Evolutionary conservation across 2,329 filamentous ascomycete genomes (phyloP).

Genomic region (Emergomyces africanus): DNA sequence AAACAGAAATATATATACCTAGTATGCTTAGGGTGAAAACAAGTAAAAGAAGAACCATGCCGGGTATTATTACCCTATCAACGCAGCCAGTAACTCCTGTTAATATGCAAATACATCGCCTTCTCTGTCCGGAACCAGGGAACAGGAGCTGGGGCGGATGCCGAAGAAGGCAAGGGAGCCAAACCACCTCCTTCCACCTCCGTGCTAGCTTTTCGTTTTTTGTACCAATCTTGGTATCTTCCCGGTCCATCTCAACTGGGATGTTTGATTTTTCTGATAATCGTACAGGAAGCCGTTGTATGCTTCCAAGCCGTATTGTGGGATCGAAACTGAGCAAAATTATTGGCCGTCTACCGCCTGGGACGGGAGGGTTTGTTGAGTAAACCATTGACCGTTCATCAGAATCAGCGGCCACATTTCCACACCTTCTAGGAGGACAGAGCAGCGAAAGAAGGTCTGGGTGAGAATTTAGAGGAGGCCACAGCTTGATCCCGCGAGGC

Average conservation of each 20-base stretch:
- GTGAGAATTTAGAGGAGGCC: constrained; percentile 30
- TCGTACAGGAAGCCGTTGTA: constrained; percentile 4
- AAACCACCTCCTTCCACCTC: not conserved
- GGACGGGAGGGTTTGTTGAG: constrained; percentile 5
- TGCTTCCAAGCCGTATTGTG: constrained; percentile 7
- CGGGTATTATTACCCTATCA: constrained; percentile 2
- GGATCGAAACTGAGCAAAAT: constrained; percentile 12
- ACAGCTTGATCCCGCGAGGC: constrained; percentile 28
- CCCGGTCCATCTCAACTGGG: constrained; percentile 1
- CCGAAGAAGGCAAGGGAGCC: not conserved
- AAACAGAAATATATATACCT: not conserved
- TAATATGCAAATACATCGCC: constrained; percentile 9
- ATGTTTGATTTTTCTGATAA: not conserved
- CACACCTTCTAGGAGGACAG: constrained; percentile 24
- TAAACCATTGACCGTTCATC: constrained; percentile 12
- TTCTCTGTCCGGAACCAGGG: constrained; percentile 8
- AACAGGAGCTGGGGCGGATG: not conserved
- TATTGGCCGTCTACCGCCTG: constrained; percentile 7
- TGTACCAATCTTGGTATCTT: not conserved
- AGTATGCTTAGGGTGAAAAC: not conserved
- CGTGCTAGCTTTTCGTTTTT: not conserved
- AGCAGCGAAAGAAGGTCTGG: constrained; percentile 26
- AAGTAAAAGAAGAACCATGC: not conserved
- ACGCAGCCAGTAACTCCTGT: constrained; percentile 12
- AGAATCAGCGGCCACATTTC: constrained; percentile 10